Evolutionary conservation across 345 rosid genomes (phyloP).

Genomic region (Eucalyptus pauciflora): DNA sequence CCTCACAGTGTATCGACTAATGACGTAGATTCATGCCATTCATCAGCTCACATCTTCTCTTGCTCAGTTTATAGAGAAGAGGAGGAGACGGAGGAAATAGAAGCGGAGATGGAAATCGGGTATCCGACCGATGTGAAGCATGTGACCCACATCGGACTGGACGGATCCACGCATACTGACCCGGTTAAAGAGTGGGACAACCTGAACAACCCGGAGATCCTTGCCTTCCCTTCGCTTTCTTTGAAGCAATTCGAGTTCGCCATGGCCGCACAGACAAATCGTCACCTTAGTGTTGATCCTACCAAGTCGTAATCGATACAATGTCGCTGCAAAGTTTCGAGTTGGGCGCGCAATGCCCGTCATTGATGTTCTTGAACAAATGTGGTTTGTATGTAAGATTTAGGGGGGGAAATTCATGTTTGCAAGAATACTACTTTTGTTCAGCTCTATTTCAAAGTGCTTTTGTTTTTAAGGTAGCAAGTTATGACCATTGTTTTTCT

Average conservation of each 20-base stretch:
- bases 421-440: background rate
- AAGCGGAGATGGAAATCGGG: constrained; percentile 21
- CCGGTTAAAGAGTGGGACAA: constrained; percentile 11
- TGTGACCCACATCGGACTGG: constrained; percentile 34
- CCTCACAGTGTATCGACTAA: too few species aligned
- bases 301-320: background rate
- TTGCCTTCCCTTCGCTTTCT: constrained; percentile 5
- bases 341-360: too few species aligned
- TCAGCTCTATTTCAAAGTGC: background rate
- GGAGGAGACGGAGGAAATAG: constrained; percentile 15
- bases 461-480: background rate
- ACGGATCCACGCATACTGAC: constrained; percentile 8
- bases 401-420: background rate
- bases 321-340: background rate
- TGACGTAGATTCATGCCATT: too few species aligned
- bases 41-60: background rate
- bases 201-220: constrained; percentile 1
- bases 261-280: constrained; percentile 2
- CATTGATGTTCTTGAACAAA: background rate
- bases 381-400: background rate
- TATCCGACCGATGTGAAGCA: constrained; percentile 37
- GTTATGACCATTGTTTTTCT: background rate
- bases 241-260: constrained; percentile 7
- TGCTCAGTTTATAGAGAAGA: constrained; percentile 18
- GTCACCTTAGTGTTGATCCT: background rate